Evolutionary conservation across 169 alveolate species (phyloP), one percentile per base, ranked within the genome.

Genomic region (Ichthyophthirius multifiliis): DNA sequence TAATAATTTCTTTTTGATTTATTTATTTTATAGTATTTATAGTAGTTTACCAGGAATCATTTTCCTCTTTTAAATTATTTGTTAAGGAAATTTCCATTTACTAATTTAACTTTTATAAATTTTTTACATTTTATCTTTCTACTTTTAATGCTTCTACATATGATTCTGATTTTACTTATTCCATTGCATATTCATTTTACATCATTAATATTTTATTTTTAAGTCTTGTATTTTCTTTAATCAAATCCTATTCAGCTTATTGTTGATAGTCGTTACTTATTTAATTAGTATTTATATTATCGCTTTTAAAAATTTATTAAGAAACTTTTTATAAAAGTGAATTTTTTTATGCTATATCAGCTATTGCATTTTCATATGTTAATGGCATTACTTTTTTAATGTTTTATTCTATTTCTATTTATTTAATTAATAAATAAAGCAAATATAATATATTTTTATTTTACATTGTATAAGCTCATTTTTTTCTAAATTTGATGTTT

Each of bases 31-130:
- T 67, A 13, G 35, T 41, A 9, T 34, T 37, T 6, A 39, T 67
- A 0, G 31, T 44, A 39, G 23, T 67, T 31, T 67, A 41, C 77
- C 77, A 67, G n/a, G 41, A 16, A 37, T 67, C 77, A 12, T 67
- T 67, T 41, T 67, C 77, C 41, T 67, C 77, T 67, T 62, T 67
- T 39, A 67, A 15, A 23, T 67, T 67, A 39, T 67, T 67, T 41
- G 64, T 67, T 2, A 67, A 31, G 43, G 77, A 35, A 67, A 67
- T 37, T 41, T 67, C 77, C 46, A 67, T 34, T 67, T 67, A 47
- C 41, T 67, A 39, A 13, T 34, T 67, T 13, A 67, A 67, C 32
- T 67, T 37, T 20, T 44, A 37, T 9, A 41, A 5, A 7, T 67
- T 67, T 18, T 34, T 18, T 39, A 35, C 20, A 9, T 67, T 67